phyloP scores from a whole-genome alignment of 78 protist species.

The Chrysochromulina parva region DNA sequence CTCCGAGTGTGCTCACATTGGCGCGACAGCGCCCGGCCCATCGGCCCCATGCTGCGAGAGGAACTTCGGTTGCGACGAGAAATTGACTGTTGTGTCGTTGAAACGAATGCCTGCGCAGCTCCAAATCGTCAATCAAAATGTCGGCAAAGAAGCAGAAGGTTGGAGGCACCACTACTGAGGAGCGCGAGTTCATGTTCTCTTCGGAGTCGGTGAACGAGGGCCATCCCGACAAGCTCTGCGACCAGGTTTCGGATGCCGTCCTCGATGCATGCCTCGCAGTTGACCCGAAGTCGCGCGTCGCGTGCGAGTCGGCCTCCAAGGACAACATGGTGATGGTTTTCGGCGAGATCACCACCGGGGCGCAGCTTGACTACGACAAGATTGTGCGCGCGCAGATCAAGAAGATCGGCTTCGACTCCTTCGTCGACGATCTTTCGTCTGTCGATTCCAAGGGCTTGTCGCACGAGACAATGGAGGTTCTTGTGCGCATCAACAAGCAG shows the following conservation, averaged over 20 bases:
- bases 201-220: slow-evolving; percentile 99
- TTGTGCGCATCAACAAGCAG: slow-evolving; percentile 96
- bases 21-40: too few relatives aligned
- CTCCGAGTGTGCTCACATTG: too few relatives aligned
- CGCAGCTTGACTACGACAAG: slow-evolving; percentile 94
- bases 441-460: slow-evolving; percentile 29
- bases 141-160: neutral
- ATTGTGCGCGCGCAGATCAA: slow-evolving; percentile 83
- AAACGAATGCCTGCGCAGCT: too few relatives aligned
- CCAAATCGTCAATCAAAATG: neutral
- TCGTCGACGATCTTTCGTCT: slow-evolving; percentile 19
- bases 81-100: too few relatives aligned
- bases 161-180: neutral
- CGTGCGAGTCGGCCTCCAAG: slow-evolving; percentile 91
- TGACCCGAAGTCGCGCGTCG: slow-evolving; percentile 84
- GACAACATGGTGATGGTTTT: slow-evolving; percentile 97
- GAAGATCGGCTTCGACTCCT: slow-evolving; percentile 94
- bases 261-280: slow-evolving; percentile 98
- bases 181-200: slow-evolving; percentile 84
- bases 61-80: too few relatives aligned
- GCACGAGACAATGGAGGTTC: slow-evolving; percentile 91
- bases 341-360: slow-evolving; percentile 99
- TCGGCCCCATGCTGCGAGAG: too few relatives aligned
- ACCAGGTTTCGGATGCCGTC: slow-evolving; percentile 98
- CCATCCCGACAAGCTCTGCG: slow-evolving; percentile 98